Evolutionary conservation across 2,329 filamentous ascomycete genomes (phyloP), one percentile per base, ranked within the genome.

Genomic region (Blumeriella jaapii): DNA sequence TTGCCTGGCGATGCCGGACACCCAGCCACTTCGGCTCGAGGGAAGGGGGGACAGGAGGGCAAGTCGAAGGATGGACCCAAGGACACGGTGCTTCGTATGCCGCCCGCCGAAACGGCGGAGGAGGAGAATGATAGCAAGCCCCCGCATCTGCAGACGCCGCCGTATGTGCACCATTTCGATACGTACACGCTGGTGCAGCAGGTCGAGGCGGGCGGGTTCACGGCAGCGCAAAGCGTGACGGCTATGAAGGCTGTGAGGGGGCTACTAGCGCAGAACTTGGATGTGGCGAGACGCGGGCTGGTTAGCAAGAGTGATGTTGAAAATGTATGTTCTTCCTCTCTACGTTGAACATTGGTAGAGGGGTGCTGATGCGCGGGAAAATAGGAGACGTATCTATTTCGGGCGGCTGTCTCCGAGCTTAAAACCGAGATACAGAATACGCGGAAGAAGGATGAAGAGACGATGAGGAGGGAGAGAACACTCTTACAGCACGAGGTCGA

Each of bases 141-240:
- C 14, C 79, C 79, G 4, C 77, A 86, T 55, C 71, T 82, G 54
- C 68, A 74, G 30, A 71, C 83, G 0, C 74, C 82, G 6, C 82
- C 78, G 1, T 93, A 94, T 55, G 77, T 94, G 20, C 91, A 98
- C 61, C 86, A 96, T 61, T 98, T 98, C 59, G 89, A 98, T 61
- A 94, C 80, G 15, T 98, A 91, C 59, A 78, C 76, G 10, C 71
- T 96, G 4, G 91, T 96, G 11, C 80, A 81, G 53, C 75, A 84
- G 50, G 74, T 98, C 11, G 69, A 77, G 12, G 62, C 61, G 0
- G 76, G 77, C 9, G 81, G 80, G 0, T 95, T 86, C 59, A 74
- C 71, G 1, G 65, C 72, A 28, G 68, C 68, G 0, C 89, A 95
- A 59, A 77, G 85, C 16, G 75, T 86, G 32, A 84, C 78, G 5